Evolutionary conservation across 2,329 filamentous ascomycete species (phyloP), one percentile per base, ranked within the genome.

Genomic region (Domatiomyces catenatus): DNA sequence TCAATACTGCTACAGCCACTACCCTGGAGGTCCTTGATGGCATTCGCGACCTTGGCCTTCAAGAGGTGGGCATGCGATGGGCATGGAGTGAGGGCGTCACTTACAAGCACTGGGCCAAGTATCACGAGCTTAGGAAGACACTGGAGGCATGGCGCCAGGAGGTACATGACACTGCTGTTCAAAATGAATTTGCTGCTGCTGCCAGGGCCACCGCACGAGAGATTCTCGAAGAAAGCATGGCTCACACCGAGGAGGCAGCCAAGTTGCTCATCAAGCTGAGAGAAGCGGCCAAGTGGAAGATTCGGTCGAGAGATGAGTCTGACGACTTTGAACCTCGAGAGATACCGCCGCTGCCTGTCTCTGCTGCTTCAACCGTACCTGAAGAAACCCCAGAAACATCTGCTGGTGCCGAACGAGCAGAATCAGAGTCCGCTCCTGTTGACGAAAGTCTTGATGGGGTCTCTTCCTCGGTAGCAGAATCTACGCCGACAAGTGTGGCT

Each of bases 51-150:
- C 74, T 94, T 36, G 86, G 88, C 5, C 75, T 95, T 32, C 86
- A 94, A 64, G 86, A 93, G 64, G 87, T 95, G 49, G 89, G 89
- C 51, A 90, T 93, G 80, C 76, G 70, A 53, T 98, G 92, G 89
- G 88, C 90, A 10, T 94, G 86, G 83, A 92, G 88, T 70, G 88
- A 96, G 52, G 87, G 87, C 28, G 79, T 98, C 54, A 94, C 90
- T 1, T 95, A 98, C 73, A 89, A 93, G 66, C 88, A 98, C 65
- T 98, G 92, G 92, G 80, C 83, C 53, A 92, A 90, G 65, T 98
- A 94, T 63, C 88, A 96, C 65, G 80, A 85, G 53, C 73, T 98
- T 52, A 93, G 86, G 70, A 79, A 77, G 49, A 83, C 84, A 10
- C 85, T 95, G 48, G 81, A 83, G 46, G 80, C 86, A 60, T 95